These are phyloP conservation scores for Geranium incanum DNA, from an alignment of 441 rosid genomes.

Conservation along the genomic window DNA sequence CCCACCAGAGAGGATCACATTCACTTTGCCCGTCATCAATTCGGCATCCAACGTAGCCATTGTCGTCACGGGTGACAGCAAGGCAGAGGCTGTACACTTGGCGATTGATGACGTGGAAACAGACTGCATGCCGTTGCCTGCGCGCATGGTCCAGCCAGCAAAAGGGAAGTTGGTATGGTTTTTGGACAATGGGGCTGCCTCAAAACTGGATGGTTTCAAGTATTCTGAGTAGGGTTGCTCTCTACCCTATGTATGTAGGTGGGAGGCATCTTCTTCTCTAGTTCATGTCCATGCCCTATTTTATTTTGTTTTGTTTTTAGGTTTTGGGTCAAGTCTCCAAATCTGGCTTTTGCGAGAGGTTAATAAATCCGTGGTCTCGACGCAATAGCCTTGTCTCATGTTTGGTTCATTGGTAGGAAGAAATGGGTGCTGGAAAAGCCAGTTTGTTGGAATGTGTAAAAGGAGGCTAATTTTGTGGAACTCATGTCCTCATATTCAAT, in stretches of 20 bases:
- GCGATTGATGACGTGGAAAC: conserved; percentile 44
- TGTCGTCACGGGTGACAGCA: conserved; percentile 65
- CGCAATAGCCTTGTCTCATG: conserved; percentile 18
- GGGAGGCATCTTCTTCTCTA: too few species aligned
- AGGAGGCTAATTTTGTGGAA: background rate
- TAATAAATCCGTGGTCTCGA: conserved; percentile 29
- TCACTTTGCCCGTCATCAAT: conserved; percentile 87
- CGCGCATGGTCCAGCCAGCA: conserved; percentile 55
- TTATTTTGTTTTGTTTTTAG: too few species aligned
- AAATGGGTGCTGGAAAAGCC: background rate
- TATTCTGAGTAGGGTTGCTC: conserved; percentile 27
- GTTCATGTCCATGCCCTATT: too few species aligned
- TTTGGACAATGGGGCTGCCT: conserved; percentile 70
- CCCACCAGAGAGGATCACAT: conserved; percentile 88
- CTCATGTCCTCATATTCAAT: background rate
- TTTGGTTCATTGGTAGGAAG: conserved; percentile 5
- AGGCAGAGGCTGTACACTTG: conserved; percentile 66
- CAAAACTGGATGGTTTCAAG: conserved; percentile 41
- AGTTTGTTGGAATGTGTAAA: conserved; percentile 4
- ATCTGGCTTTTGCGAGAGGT: conserved; percentile 34
- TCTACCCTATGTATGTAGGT: too few species aligned
- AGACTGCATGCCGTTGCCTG: conserved; percentile 43
- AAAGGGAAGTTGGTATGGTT: conserved; percentile 75
- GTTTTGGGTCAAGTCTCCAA: conserved; percentile 25
- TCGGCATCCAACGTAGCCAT: conserved; percentile 69